Conservation (phyloP, 805 yeast genomes). For the Ogataea minuta region DNA sequence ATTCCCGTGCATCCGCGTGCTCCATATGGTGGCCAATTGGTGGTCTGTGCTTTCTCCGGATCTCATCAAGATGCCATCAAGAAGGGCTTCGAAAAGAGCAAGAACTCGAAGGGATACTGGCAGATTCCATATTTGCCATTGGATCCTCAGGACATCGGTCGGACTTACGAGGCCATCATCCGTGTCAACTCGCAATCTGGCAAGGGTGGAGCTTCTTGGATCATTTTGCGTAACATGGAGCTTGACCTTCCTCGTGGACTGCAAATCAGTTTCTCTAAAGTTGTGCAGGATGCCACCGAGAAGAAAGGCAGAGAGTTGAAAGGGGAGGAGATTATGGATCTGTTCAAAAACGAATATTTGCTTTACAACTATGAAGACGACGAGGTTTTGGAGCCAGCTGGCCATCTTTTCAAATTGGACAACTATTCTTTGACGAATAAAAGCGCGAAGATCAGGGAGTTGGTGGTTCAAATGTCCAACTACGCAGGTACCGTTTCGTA, state of each 20-base stretch:
- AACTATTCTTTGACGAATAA: slow-evolving; percentile 31
- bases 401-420: slow-evolving; percentile 24
- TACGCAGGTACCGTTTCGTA: slow-evolving; percentile 33
- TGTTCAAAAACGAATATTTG: slow-evolving; percentile 62
- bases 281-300: slow-evolving; percentile 72
- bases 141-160: slow-evolving; percentile 82
- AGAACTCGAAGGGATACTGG: slow-evolving; percentile 48
- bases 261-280: slow-evolving; percentile 71
- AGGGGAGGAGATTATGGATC: slow-evolving; percentile 57
- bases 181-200: slow-evolving; percentile 88
- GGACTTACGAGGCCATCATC: slow-evolving; percentile 89
- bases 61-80: slow-evolving; percentile 40
- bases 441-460: slow-evolving; percentile 40
- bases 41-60: slow-evolving; percentile 77
- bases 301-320: slow-evolving; percentile 67
- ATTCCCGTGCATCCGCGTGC: slow-evolving; percentile 73
- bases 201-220: slow-evolving; percentile 90
- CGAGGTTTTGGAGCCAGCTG: slow-evolving; percentile 18
- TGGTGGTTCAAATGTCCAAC: slow-evolving; percentile 49
- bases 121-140: slow-evolving; percentile 77
- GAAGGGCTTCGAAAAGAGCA: slow-evolving; percentile 37
- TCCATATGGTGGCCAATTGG: slow-evolving; percentile 77
- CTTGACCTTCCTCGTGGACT: slow-evolving; percentile 79
- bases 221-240: slow-evolving; percentile 70
- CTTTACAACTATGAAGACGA: slow-evolving; percentile 33